Evolutionary conservation across 1,284 basidiomycete genomes (phyloP).

Genomic region (Athelia sp.): DNA sequence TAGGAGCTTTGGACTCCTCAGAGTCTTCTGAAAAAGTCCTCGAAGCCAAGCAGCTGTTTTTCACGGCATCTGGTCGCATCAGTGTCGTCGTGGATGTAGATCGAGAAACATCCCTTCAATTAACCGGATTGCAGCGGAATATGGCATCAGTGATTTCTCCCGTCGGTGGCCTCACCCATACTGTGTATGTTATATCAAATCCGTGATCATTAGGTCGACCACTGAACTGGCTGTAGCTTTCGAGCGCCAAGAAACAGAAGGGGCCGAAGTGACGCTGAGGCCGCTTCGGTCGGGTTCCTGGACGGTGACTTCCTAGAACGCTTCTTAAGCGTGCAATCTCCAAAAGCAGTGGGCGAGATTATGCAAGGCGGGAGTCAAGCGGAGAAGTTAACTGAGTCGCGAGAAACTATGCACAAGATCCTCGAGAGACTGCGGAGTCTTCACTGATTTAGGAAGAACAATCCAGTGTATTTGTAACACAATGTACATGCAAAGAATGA

Average conservation of each 20-base stretch:
- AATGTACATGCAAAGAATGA: neutral
- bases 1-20: constrained; percentile 38
- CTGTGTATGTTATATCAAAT: constrained; percentile 41
- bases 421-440: constrained; percentile 59
- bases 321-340: constrained; percentile 42
- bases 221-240: constrained; percentile 41
- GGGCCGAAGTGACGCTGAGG: constrained; percentile 52
- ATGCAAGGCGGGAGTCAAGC: constrained; percentile 50
- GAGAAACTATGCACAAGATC: constrained; percentile 40
- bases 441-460: constrained; percentile 36
- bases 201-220: neutral
- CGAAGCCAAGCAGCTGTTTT: constrained; percentile 65
- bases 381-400: constrained; percentile 43
- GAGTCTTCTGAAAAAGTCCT: constrained; percentile 34
- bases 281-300: constrained; percentile 69
- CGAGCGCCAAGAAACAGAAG: constrained; percentile 56
- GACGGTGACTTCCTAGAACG: constrained; percentile 86
- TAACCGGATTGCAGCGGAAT: constrained; percentile 79
- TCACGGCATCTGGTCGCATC: constrained; percentile 78
- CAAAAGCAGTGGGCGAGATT: constrained; percentile 34
- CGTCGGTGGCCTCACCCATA: constrained; percentile 60
- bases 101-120: constrained; percentile 49
- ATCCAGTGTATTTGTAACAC: neutral
- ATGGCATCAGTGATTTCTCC: constrained; percentile 53
- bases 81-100: constrained; percentile 72